Conservation (phyloP, 768 basidiomycete genomes). For the Leccinum boreale region DNA sequence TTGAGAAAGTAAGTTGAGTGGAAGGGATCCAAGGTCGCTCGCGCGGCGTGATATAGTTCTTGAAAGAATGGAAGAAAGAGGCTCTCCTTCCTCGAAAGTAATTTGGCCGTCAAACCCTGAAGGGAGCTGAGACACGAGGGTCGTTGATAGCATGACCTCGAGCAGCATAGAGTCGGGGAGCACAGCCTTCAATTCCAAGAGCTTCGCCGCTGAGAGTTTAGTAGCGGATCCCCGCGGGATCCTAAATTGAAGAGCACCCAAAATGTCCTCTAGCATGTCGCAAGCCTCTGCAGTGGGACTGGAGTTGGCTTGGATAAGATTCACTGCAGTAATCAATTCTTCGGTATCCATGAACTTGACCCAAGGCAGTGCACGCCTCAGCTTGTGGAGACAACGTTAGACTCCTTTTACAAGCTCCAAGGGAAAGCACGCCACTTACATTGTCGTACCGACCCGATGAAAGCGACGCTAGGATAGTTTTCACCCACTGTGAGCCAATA, state of each 20-base stretch:
- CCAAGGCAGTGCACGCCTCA: conserved; percentile 39
- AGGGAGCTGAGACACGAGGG: conserved; percentile 36
- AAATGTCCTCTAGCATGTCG: conserved; percentile 35
- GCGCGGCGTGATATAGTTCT: not conserved
- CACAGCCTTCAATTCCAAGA: conserved; percentile 36
- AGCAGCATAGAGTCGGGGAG: conserved; percentile 37
- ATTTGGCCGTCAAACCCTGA: conserved; percentile 25
- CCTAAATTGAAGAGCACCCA: conserved; percentile 31
- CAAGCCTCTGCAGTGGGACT: conserved; percentile 2
- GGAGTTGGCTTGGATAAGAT: conserved; percentile 28
- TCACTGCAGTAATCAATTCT: conserved; percentile 43
- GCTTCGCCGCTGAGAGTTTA: conserved; percentile 31
- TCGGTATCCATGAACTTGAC: conserved; percentile 47
- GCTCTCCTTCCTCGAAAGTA: conserved; percentile 2
- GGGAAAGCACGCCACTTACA: conserved; percentile 5
- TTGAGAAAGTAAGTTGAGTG: conserved; percentile 25
- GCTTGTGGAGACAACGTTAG: conserved; percentile 9
- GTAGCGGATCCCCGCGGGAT: not conserved
- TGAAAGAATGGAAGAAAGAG: conserved; percentile 6
- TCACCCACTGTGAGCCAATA: conserved; percentile 44
- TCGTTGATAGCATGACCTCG: conserved; percentile 46
- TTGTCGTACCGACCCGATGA: conserved; percentile 7
- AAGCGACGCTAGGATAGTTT: conserved; percentile 12
- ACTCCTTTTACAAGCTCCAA: not conserved
- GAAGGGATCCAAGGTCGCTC: conserved; percentile 6